Base-by-base conservation (phyloP, 768 basidiomycete genomes). In the Leucocoprinus birnbaumii region DNA sequence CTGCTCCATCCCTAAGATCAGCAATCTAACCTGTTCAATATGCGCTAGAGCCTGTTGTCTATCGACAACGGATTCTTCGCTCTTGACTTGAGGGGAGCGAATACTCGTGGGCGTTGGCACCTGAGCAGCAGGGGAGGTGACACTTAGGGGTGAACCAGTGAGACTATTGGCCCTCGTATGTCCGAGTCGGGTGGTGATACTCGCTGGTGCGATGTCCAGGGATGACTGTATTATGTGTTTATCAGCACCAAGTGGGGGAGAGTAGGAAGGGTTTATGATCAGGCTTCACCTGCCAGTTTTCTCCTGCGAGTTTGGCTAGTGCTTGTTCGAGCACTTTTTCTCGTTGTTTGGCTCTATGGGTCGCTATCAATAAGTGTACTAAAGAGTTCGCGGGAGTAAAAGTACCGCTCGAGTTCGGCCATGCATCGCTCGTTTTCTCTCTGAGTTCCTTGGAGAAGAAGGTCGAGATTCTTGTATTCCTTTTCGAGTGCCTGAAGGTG, bases 341-440 rank as follows among this genome's bases (percentile, higher is more conserved):
- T 47, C 91, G 76, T n/a, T 75, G 76, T 55, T 82, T 88, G 2
- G 73, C 78, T 59, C 86, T 84, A 61, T 31, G 11, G 31, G 6
- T 31, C 6, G 5, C 5, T 31, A 31, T 31, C 11, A 31, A 11
- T 11, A n/a, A 5, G 31, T 11, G 22, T 26, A 55, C 50, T 26
- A 37, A 10, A 49, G 13, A 44, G 14, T 47, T 7, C 4, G 11
- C 38, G 41, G 27, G 13, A 40, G 45, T 13, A 46, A 18, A 70
- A 74, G 48, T 54, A 85, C 87, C 85, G 76, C 53, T 92, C 90
- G 2, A 91, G 73, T 56, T 91, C 89, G 0, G 81, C 76, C 91
- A 93, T 92, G 58, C 85, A 87, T 47, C 86, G 77, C 61, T 92
- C 90, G 62, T 94, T 94, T 72, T 94, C 91, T 48, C 89, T 73